A percentile compares a stretch with the other conserved stretches of the same genome.
These are phyloP conservation scores for Aethionema arabicum DNA, from an alignment of 345 rosid genomes.

Conservation along the genomic window DNA sequence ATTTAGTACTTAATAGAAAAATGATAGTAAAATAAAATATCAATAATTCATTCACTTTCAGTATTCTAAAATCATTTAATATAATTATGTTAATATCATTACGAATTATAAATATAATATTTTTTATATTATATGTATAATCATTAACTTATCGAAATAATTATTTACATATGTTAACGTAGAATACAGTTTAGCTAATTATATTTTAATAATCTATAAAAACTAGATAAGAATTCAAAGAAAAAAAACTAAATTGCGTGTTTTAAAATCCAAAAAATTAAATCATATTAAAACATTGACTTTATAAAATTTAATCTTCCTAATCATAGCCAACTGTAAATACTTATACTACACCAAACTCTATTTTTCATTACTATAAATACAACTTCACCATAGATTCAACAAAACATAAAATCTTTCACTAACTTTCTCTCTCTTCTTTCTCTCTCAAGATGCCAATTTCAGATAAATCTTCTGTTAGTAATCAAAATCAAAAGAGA, in stretches of 20 bases:
- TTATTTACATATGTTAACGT: background rate
- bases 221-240: background rate
- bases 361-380: conserved; percentile 31
- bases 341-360: conserved; percentile 22
- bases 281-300: conserved; percentile 14
- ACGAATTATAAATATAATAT: too few species aligned
- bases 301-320: conserved; percentile 11
- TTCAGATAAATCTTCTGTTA: conserved; percentile 29
- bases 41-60: too few species aligned
- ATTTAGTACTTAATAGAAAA: too few species aligned
- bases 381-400: conserved; percentile 12
- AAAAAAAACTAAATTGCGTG: conserved; percentile 2
- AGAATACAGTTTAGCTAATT: background rate
- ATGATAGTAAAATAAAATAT: too few species aligned
- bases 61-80: too few species aligned
- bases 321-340: conserved; percentile 37
- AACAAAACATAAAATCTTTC: background rate
- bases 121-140: too few species aligned
- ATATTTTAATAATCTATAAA: background rate
- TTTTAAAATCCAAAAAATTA: background rate
- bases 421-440: conserved; percentile 4
- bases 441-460: conserved; percentile 36
- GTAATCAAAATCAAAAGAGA: conserved; percentile 42
- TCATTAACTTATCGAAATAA: too few species aligned
- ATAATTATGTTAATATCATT: too few species aligned